Conservation (phyloP, 495 filamentous ascomycete species). For the Tuber calosporum region DNA sequence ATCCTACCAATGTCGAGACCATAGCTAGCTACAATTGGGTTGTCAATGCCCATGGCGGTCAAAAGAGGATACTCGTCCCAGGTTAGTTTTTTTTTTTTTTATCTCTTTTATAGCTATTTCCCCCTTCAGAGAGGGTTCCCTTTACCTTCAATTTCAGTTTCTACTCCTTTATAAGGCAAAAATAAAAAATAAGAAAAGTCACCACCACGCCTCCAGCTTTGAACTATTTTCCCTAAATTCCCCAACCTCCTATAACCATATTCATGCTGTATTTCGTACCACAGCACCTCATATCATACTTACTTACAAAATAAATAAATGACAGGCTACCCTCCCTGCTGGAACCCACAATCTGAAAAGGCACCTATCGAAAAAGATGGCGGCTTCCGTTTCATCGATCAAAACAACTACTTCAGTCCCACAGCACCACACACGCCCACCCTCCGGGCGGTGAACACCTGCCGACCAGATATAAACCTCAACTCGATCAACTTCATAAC, state of each 20-base stretch:
- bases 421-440: constrained; percentile 23
- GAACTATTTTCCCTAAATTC: not conserved
- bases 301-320: too few species aligned
- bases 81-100: too few species aligned
- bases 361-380: constrained; percentile 6
- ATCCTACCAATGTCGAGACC: constrained; percentile 17
- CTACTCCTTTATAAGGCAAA: not conserved
- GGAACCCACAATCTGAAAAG: constrained; percentile 16
- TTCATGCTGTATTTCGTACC: not conserved
- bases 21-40: constrained; percentile 32
- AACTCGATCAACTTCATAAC: constrained; percentile 24
- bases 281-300: constrained; percentile 1
- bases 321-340: constrained; percentile 30
- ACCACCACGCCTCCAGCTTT: not conserved
- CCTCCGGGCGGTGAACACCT: constrained; percentile 23
- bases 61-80: constrained; percentile 30
- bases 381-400: constrained; percentile 32
- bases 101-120: not conserved
- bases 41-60: constrained; percentile 19
- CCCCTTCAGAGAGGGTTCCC: not conserved
- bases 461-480: constrained; percentile 21
- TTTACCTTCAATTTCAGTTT: not conserved
- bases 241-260: not conserved
- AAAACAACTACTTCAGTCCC: constrained; percentile 32
- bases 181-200: not conserved